Conservation (phyloP, 192 early-diverging fungal species). For the Neocallimastix lanati region DNA sequence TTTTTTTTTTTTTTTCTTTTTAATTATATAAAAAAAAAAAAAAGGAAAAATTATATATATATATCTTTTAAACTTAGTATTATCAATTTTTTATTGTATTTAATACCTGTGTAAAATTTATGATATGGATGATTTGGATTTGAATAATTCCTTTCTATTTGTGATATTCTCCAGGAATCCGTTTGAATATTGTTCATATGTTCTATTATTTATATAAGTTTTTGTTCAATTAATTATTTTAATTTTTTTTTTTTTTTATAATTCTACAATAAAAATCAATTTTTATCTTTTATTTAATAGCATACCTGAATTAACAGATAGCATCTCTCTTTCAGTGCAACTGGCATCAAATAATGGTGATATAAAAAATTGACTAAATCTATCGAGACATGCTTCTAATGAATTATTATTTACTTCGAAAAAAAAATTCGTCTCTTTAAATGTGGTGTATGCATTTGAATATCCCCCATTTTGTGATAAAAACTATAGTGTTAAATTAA, state of each 20-base stretch:
- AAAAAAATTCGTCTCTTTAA: slow-evolving; percentile 70
- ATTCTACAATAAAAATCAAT: too few relatives aligned
- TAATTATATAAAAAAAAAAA: too few relatives aligned
- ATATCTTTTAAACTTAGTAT: too few relatives aligned
- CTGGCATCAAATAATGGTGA: slow-evolving; percentile 66
- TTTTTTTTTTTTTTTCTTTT: too few relatives aligned
- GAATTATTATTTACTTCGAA: slow-evolving; percentile 55
- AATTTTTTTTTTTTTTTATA: too few relatives aligned
- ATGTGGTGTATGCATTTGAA: slow-evolving; percentile 63
- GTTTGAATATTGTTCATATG: slow-evolving; percentile 85
- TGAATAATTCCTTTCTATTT: slow-evolving; percentile 64
- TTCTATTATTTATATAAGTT: slow-evolving; percentile 20
- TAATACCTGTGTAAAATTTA: slow-evolving; percentile 73
- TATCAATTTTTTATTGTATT: too few relatives aligned
- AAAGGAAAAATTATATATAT: too few relatives aligned
- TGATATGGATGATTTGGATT: slow-evolving; percentile 63
- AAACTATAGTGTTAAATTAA: too few relatives aligned
- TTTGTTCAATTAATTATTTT: neutral
- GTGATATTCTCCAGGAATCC: slow-evolving; percentile 76
- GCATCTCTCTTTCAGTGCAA: slow-evolving; percentile 82
- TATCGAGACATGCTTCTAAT: slow-evolving; percentile 47
- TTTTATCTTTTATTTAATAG: too few relatives aligned
- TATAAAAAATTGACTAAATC: slow-evolving; percentile 88
- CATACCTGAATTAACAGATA: slow-evolving; percentile 76
- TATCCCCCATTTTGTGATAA: slow-evolving; percentile 55